These are phyloP conservation scores for Pseudogymnoascus sp. DNA, from an alignment of 2,329 filamentous ascomycete genomes.

Conservation along the genomic window DNA sequence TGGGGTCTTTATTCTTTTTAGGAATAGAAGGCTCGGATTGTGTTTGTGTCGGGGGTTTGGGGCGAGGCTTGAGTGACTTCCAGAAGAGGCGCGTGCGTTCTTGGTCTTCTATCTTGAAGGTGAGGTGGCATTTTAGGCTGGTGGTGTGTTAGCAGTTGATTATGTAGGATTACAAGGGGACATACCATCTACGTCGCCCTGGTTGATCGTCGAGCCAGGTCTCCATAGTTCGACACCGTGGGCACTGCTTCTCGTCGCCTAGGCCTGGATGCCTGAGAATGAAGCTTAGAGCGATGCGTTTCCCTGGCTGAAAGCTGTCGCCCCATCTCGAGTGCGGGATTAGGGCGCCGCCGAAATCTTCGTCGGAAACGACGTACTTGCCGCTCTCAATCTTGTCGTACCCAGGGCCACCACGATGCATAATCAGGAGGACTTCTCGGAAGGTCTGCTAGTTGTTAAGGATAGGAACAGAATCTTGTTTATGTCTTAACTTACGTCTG, in stretches of 20 bases:
- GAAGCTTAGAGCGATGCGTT: background rate
- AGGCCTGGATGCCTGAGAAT: background rate
- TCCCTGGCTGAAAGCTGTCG: background rate
- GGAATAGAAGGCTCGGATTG: background rate
- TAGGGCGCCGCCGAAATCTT: background rate
- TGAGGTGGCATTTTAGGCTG: background rate
- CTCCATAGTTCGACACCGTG: background rate
- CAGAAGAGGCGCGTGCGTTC: background rate
- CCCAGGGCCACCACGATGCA: background rate
- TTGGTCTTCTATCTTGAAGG: background rate
- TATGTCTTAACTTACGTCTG: background rate
- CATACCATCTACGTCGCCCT: background rate
- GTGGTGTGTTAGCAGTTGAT: background rate
- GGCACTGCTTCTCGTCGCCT: background rate
- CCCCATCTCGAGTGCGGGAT: background rate
- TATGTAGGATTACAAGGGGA: background rate
- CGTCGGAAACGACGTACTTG: background rate
- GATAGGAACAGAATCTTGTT: background rate
- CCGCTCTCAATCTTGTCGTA: constrained; percentile 2
- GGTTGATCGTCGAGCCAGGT: background rate
- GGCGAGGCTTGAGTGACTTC: background rate
- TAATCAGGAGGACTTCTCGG: background rate
- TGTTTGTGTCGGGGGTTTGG: background rate
- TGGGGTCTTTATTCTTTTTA: background rate
- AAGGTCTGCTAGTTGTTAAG: background rate